Evolutionary conservation across 441 rosid species (phyloP).

Genomic region (Lagerstroemia fauriei): DNA sequence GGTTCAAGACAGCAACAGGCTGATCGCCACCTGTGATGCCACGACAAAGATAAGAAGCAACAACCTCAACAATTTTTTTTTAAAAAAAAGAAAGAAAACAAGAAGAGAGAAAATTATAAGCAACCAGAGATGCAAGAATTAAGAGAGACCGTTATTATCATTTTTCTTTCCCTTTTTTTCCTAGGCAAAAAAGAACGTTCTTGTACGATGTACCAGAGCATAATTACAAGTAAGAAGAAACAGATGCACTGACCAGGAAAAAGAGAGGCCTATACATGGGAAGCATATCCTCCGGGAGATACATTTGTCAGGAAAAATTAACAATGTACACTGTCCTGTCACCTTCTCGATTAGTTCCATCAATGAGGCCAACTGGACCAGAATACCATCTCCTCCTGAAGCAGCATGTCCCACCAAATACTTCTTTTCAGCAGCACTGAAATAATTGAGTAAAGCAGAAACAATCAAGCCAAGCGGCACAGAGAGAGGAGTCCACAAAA

Average conservation of each 20-base stretch:
- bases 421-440: background rate
- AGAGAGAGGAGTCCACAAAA: background rate
- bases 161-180: background rate
- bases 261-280: constrained; percentile 69
- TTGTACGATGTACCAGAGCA: constrained; percentile 39
- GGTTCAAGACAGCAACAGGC: too few relatives aligned
- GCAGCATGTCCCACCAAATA: background rate
- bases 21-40: too few relatives aligned
- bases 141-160: constrained; percentile 4
- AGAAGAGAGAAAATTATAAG: background rate
- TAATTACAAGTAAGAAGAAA: constrained; percentile 69
- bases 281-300: constrained; percentile 66
- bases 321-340: constrained; percentile 83
- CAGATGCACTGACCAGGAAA: constrained; percentile 82
- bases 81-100: background rate
- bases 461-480: background rate
- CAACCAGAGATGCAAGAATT: background rate
- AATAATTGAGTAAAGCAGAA: background rate
- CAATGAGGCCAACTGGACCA: background rate
- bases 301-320: constrained; percentile 86
- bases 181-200: constrained; percentile 17
- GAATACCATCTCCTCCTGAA: background rate
- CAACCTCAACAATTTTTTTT: background rate
- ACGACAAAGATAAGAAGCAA: too few relatives aligned
- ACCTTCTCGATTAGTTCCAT: constrained; percentile 42